Evolutionary conservation across 768 basidiomycete genomes (phyloP), one percentile per base, ranked within the genome.

Genomic region (Tylopilus vinaceipallidus): DNA sequence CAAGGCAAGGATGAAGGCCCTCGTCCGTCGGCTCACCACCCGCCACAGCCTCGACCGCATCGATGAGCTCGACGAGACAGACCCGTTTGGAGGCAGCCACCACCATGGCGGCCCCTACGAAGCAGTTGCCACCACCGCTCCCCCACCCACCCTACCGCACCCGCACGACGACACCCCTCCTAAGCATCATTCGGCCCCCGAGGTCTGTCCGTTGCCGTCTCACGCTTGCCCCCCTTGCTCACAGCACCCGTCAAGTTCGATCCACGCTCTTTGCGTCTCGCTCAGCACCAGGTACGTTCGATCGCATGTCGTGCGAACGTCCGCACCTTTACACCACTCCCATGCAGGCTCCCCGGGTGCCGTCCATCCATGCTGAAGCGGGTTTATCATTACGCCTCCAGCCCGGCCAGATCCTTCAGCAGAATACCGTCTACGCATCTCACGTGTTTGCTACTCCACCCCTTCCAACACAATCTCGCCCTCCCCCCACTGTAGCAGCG

Each of bases 101-200:
- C 88, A 90, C 61, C 86, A 90, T 57, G 73, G 72, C 27, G 83
- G 87, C 0, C 87, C 86, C n/a, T 91, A 90, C 58, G 86, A 91
- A 60, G 85, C 77, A 3, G 74, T 79, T 34, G 62, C 63, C 33
- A 71, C n/a, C 52, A 54, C 46, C 52, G 44, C 54, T 23, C 47
- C 29, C 3, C 46, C 55, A 11, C 53, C 57, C 17, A 45, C 48
- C 41, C 52, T 45, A 5, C 42, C 54, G 30, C 49, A n/a, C 29
- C 45, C 27, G 14, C 38, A 53, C 23, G 23, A 46, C 35, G 47
- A 38, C 6, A 23, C 41, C 19, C 12, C 36, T 29, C 9, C 54
- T 29, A 53, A 37, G 13, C 42, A 37, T 12, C 45, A 34, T 47
- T 17, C 47, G 26, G 62, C 36, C 24, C 42, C 29, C 37, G 40